These are phyloP conservation scores for Myriosclerotinia scirpicola DNA, from an alignment of 2,329 filamentous ascomycete species.

Conservation along the genomic window DNA sequence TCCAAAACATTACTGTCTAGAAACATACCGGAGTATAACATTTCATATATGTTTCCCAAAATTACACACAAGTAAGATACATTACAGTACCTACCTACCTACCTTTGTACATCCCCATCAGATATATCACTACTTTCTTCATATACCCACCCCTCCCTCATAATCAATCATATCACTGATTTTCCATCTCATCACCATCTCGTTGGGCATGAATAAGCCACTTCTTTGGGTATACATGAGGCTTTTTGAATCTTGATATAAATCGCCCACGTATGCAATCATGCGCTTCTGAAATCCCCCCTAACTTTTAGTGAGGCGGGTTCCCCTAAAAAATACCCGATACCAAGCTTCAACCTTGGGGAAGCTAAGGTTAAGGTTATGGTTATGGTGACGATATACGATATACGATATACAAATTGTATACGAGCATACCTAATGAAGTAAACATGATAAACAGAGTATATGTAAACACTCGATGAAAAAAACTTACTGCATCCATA, in stretches of 20 bases:
- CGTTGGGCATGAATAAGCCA: constrained; percentile 16
- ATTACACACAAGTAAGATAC: not conserved
- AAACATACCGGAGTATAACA: not conserved
- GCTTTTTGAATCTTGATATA: constrained; percentile 8
- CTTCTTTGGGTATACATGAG: constrained; percentile 13
- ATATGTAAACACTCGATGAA: no score
- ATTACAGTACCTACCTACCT: no score
- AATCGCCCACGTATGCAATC: constrained; percentile 20
- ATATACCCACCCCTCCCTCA: not conserved
- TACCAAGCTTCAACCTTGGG: no score
- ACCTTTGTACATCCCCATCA: not conserved
- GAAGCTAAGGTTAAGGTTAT: no score
- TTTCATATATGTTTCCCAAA: not conserved
- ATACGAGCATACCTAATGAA: no score
- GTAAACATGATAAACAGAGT: no score
- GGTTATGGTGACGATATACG: no score
- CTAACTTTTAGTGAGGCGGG: not conserved
- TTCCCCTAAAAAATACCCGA: not conserved
- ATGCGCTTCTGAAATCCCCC: not conserved
- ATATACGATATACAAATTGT: no score
- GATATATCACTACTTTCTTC: not conserved
- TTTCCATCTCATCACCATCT: not conserved
- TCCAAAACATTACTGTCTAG: not conserved
- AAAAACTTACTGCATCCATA: no score
- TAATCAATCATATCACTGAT: not conserved